These are phyloP conservation scores for Boeremia lycopersici DNA, from an alignment of 2,329 filamentous ascomycete species.

Conservation along the genomic window DNA sequence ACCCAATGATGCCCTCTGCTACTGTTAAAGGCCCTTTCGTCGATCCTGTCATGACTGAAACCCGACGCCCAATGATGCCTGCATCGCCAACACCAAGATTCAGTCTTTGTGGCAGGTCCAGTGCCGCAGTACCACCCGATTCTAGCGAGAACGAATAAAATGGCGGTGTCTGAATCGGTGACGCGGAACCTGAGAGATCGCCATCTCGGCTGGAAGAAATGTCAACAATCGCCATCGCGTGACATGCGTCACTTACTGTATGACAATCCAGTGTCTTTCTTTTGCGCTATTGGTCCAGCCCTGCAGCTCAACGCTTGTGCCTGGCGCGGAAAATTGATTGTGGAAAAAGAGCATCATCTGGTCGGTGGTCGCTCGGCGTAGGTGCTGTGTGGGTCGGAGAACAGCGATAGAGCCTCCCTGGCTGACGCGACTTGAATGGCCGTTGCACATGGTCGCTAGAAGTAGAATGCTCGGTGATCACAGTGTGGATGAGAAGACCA, in stretches of 20 bases:
- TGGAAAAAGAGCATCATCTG: constrained; percentile 39
- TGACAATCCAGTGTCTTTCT: constrained; percentile 34
- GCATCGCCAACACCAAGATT: constrained; percentile 40
- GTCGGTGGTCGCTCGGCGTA: constrained; percentile 14
- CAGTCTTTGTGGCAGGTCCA: constrained; percentile 31
- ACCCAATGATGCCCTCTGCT: constrained; percentile 44
- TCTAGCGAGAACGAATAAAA: constrained; percentile 37
- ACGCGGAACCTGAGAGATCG: constrained; percentile 27
- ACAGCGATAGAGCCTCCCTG: constrained; percentile 48
- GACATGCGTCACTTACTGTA: constrained; percentile 31
- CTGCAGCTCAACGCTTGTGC: constrained; percentile 38
- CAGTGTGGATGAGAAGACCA: not conserved
- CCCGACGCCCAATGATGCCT: constrained; percentile 42
- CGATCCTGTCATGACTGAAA: constrained; percentile 38
- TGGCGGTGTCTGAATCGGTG: constrained; percentile 10
- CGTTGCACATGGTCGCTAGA: constrained; percentile 11
- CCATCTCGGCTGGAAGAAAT: constrained; percentile 34
- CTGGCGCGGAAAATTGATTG: constrained; percentile 27
- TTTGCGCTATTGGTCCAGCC: constrained; percentile 24
- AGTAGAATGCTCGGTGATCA: not conserved
- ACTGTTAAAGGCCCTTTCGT: constrained; percentile 25
- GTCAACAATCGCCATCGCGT: not conserved
- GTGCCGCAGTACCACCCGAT: not conserved
- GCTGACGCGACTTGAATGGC: constrained; percentile 33
- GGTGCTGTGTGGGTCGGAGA: constrained; percentile 26